Conservation (phyloP, 495 filamentous ascomycete genomes). For the Lasiosphaeria ovina region DNA sequence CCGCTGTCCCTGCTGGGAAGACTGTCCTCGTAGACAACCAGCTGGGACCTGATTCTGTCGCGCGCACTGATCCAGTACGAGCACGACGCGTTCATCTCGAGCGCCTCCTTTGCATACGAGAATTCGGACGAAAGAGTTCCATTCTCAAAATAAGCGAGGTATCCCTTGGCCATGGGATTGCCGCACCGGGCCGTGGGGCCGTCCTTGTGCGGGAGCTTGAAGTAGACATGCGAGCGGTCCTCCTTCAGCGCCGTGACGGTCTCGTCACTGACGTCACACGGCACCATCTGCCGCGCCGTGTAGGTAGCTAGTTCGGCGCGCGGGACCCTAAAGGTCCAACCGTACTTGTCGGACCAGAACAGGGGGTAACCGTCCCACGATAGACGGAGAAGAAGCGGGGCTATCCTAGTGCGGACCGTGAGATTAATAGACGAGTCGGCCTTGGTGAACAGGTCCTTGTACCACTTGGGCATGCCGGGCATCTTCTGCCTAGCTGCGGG, state of each 20-base stretch:
- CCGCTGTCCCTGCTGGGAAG: slow-evolving; percentile 17
- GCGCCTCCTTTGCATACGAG: slow-evolving; percentile 83
- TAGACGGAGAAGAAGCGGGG: slow-evolving; percentile 79
- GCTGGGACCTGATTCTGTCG: slow-evolving; percentile 86
- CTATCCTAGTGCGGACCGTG: slow-evolving; percentile 84
- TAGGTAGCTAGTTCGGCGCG: slow-evolving; percentile 61
- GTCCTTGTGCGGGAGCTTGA: slow-evolving; percentile 95
- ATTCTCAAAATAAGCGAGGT: slow-evolving; percentile 86
- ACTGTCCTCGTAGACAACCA: slow-evolving; percentile 83
- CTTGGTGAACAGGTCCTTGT: slow-evolving; percentile 80
- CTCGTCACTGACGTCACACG: slow-evolving; percentile 77
- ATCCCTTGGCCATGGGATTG: slow-evolving; percentile 86
- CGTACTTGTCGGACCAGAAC: slow-evolving; percentile 87
- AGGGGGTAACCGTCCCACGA: slow-evolving; percentile 88
- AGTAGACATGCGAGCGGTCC: slow-evolving; percentile 68
- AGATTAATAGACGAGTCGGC: slow-evolving; percentile 63
- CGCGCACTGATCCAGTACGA: slow-evolving; percentile 98
- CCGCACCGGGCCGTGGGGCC: slow-evolving; percentile 80
- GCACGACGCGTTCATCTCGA: slow-evolving; percentile 97
- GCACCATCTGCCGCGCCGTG: slow-evolving; percentile 63
- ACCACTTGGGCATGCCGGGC: slow-evolving; percentile 94
- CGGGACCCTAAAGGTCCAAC: slow-evolving; percentile 87
- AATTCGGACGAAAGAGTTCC: slow-evolving; percentile 83
- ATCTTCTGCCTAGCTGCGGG: slow-evolving; percentile 84
- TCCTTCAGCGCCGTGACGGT: slow-evolving; percentile 59